Evolutionary conservation across 2,329 filamentous ascomycete genomes (phyloP).

Genomic region (Talaromyces sp.): DNA sequence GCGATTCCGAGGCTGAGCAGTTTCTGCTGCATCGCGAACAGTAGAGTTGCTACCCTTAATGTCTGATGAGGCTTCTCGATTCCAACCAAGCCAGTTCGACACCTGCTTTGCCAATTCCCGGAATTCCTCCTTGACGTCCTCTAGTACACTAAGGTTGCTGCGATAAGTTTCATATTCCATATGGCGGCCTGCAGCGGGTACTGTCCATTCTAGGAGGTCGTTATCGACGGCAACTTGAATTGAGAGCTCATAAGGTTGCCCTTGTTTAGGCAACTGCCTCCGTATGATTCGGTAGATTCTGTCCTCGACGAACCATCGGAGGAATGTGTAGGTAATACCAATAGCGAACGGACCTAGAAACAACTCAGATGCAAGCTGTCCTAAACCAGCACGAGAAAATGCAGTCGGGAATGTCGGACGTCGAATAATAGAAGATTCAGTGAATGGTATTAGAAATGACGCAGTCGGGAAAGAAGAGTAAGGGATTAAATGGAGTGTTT

Average conservation of each 20-base stretch:
- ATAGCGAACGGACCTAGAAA: constrained; percentile 31
- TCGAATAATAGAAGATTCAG: constrained; percentile 27
- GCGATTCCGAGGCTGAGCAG: not conserved
- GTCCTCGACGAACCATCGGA: constrained; percentile 33
- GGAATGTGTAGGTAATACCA: constrained; percentile 29
- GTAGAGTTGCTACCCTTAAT: constrained; percentile 7
- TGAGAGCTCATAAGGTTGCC: constrained; percentile 35
- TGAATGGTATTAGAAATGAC: constrained; percentile 32
- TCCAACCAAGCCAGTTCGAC: constrained; percentile 24
- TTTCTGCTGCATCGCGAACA: not conserved
- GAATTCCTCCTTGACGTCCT: constrained; percentile 35
- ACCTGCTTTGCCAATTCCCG: constrained; percentile 26
- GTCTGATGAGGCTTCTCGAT: constrained; percentile 14
- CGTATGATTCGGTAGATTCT: constrained; percentile 36
- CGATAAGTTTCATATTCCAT: constrained; percentile 36
- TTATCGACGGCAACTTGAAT: constrained; percentile 38
- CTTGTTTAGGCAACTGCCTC: constrained; percentile 37
- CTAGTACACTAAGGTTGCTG: constrained; percentile 27
- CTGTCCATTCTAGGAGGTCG: constrained; percentile 39
- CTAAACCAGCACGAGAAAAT: constrained; percentile 22
- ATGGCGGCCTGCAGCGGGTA: constrained; percentile 34
- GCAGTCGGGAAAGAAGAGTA: constrained; percentile 25
- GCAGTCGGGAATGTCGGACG: constrained; percentile 24
- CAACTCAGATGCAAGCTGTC: constrained; percentile 20
- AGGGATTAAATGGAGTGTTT: constrained; percentile 36